These are phyloP conservation scores for Leccinum sublutescens DNA, from an alignment of 768 basidiomycete species.

Conservation along the genomic window DNA sequence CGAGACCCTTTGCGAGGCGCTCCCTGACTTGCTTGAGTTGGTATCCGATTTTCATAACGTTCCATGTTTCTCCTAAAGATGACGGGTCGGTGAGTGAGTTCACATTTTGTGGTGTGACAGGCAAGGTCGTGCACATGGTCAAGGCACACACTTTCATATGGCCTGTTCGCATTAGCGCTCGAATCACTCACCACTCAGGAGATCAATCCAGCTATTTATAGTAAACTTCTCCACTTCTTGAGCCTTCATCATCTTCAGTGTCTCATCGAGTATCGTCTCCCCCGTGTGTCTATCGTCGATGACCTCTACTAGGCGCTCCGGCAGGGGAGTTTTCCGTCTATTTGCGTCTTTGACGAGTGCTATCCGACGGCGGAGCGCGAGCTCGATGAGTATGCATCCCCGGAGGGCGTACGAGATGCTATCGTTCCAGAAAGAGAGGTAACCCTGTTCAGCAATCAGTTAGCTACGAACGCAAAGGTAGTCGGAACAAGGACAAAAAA, in stretches of 20 bases:
- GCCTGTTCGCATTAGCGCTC: neutral
- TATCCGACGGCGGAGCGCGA: conserved; percentile 92
- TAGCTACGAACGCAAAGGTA: conserved; percentile 7
- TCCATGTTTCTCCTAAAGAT: conserved; percentile 94
- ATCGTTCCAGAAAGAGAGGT: conserved; percentile 99
- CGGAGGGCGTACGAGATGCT: conserved; percentile 98
- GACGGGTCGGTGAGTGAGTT: conserved; percentile 1
- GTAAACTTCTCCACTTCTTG: conserved; percentile 55
- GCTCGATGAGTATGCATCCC: conserved; percentile 97
- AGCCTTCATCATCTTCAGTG: conserved; percentile 91
- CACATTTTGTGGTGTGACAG: neutral
- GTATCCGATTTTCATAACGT: conserved; percentile 99
- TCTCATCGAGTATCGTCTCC: conserved; percentile 94
- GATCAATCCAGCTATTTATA: conserved; percentile 92
- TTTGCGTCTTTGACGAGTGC: conserved; percentile 82
- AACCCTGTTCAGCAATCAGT: conserved; percentile 53
- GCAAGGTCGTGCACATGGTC: neutral
- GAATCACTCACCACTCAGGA: conserved; percentile 70
- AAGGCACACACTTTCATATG: neutral
- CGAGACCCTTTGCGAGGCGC: conserved; percentile 93
- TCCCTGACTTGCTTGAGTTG: conserved; percentile 99
- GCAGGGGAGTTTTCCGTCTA: conserved; percentile 67
- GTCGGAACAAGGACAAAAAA: conserved; percentile 1
- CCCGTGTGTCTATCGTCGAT: conserved; percentile 92
- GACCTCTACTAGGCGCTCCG: conserved; percentile 87